These are phyloP conservation scores for Bombardia bombarda DNA, from an alignment of 495 filamentous ascomycete species.

Conservation along the genomic window DNA sequence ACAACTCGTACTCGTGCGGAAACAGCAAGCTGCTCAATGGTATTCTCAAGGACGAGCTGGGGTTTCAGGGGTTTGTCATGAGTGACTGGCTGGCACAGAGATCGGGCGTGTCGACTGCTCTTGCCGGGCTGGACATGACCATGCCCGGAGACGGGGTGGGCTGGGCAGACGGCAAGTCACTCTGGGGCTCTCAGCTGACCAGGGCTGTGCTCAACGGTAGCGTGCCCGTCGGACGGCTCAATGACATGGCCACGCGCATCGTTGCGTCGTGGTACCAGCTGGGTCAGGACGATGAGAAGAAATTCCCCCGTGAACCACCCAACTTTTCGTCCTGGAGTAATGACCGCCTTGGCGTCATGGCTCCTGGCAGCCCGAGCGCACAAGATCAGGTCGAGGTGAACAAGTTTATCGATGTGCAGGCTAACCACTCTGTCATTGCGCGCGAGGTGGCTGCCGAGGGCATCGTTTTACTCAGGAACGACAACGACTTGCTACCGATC, in stretches of 20 bases:
- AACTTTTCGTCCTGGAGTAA: slow-evolving; percentile 92
- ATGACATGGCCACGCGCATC: slow-evolving; percentile 91
- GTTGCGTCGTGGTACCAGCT: slow-evolving; percentile 91
- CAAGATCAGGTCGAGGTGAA: slow-evolving; percentile 60
- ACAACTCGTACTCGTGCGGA: slow-evolving; percentile 83
- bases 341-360: slow-evolving; percentile 55
- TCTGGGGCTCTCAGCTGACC: slow-evolving; percentile 76
- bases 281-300: slow-evolving; percentile 65
- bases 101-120: slow-evolving; percentile 67
- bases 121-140: slow-evolving; percentile 86
- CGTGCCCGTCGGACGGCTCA: slow-evolving; percentile 70
- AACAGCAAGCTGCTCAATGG: slow-evolving; percentile 91
- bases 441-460: slow-evolving; percentile 75
- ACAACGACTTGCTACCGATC: slow-evolving; percentile 54
- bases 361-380: slow-evolving; percentile 51
- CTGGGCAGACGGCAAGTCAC: slow-evolving; percentile 68
- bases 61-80: slow-evolving; percentile 91
- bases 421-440: slow-evolving; percentile 62
- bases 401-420: slow-evolving; percentile 63
- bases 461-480: slow-evolving; percentile 79
- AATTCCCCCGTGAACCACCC: slow-evolving; percentile 60
- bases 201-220: slow-evolving; percentile 73
- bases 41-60: slow-evolving; percentile 87
- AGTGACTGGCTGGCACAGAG: slow-evolving; percentile 90
- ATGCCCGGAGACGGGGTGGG: slow-evolving; percentile 86